phyloP scores from a whole-genome alignment of 2,329 filamentous ascomycete species.

The Bipolaris bicolor region DNA sequence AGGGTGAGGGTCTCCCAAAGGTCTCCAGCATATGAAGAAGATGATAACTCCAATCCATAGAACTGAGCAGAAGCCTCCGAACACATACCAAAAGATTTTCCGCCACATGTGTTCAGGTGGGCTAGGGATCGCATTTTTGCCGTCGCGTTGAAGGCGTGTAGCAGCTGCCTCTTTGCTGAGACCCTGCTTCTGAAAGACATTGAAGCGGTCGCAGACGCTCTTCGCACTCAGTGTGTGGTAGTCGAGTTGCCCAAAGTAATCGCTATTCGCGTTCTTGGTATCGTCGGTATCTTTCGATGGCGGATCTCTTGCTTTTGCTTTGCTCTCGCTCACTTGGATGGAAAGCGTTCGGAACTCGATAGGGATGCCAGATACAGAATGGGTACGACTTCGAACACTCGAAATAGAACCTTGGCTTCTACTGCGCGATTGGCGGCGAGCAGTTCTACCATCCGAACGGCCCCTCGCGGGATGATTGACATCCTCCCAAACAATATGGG shows the following conservation, averaged over 20 bases:
- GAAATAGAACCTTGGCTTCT: not conserved
- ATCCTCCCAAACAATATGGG: not conserved
- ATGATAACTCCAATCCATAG: slow-evolving; percentile 2
- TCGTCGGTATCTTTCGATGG: not conserved
- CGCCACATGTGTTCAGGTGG: not conserved
- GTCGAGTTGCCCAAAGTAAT: slow-evolving; percentile 2
- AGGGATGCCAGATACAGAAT: slow-evolving; percentile 1
- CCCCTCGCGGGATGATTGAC: not conserved
- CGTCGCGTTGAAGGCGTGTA: slow-evolving; percentile 1
- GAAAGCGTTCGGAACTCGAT: slow-evolving; percentile 2
- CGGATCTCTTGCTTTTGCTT: not conserved
- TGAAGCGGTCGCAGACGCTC: not conserved
- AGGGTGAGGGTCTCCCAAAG: not conserved
- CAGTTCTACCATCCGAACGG: not conserved
- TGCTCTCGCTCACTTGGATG: not conserved
- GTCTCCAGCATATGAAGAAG: slow-evolving; percentile 6
- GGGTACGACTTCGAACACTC: slow-evolving; percentile 1
- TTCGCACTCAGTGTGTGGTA: slow-evolving; percentile 1
- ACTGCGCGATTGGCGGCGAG: not conserved
- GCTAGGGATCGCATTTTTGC: not conserved
- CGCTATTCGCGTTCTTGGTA: not conserved
- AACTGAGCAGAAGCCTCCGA: slow-evolving; percentile 3
- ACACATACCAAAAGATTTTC: not conserved
- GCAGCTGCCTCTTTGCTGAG: slow-evolving; percentile 4
- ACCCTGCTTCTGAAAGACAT: not conserved